Conservation (phyloP, 176 grass and related monocot genomes). For the Musa acuminata region DNA sequence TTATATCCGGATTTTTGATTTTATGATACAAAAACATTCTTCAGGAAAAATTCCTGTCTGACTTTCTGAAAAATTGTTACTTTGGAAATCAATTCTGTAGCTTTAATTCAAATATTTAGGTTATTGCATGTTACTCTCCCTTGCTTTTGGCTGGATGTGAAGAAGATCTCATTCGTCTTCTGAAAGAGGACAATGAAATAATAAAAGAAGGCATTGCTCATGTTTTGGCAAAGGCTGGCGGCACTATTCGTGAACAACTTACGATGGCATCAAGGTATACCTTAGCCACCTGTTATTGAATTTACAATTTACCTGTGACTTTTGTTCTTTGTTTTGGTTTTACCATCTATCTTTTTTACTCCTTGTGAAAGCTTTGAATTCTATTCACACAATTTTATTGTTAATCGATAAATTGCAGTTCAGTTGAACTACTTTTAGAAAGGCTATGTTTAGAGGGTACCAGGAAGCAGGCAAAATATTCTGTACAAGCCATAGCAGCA, state of each 20-base stretch:
- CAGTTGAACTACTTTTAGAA: constrained; percentile 89
- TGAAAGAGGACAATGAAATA: constrained; percentile 92
- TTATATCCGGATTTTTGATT: not conserved
- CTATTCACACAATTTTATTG: not conserved
- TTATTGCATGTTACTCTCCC: constrained; percentile 61
- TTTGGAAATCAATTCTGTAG: not conserved
- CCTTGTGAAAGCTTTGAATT: constrained; percentile 1
- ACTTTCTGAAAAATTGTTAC: not conserved
- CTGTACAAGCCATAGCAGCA: constrained; percentile 89
- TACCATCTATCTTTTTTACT: not conserved
- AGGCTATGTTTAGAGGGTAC: constrained; percentile 89
- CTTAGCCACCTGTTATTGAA: constrained; percentile 16
- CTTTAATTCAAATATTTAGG: constrained; percentile 29
- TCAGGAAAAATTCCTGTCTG: not conserved
- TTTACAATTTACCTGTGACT: not conserved
- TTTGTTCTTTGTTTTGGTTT: not conserved
- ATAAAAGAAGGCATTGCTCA: constrained; percentile 98
- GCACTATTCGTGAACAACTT: constrained; percentile 86
- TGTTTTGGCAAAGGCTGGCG: constrained; percentile 93
- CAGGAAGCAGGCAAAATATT: constrained; percentile 90
- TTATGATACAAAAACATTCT: not conserved
- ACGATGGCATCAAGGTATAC: constrained; percentile 64
- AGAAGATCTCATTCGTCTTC: constrained; percentile 68
- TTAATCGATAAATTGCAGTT: constrained; percentile 39
- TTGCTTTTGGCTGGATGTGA: constrained; percentile 75